Evolutionary conservation across 2,329 filamentous ascomycete species (phyloP), one percentile per base, ranked within the genome.

Genomic region (Aspergillus sp.): DNA sequence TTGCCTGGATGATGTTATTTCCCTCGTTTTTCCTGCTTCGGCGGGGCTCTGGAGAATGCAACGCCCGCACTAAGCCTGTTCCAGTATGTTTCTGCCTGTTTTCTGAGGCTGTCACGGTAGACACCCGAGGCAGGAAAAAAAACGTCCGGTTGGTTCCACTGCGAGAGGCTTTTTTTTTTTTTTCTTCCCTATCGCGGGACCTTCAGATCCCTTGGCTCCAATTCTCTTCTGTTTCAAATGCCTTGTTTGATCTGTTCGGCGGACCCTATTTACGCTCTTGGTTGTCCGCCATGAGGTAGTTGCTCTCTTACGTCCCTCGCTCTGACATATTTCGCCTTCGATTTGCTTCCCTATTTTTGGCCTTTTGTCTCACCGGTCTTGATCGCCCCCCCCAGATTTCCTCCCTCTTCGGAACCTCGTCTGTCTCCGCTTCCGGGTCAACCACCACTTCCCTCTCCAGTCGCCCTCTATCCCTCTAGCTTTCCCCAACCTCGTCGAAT

Each of bases 201-300:
- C 59, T 65, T 19, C 59, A 60, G 58, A 62, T 56, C 57, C 26
- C 30, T 40, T 40, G 61, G 52, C 58, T 53, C 47, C 35, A 46
- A 40, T 44, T 54, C 46, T 39, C 43, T 13, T 38, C 44, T 51
- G 44, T 43, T 45, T 46, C 45, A 49, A 45, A 51, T 52, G 26
- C 40, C 27, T 47, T 44, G 42, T 52, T 40, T 48, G 19, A 10
- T 40, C 28, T 31, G 37, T 31, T 39, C n/a, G n/a, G 19, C 19
- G 19, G 19, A 19, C 19, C 19, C 19, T 19, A 19, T 19, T 19
- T 19, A 19, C 19, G 19, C 19, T 19, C 19, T 19, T 19, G 26
- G 27, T 40, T 30, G 53, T 54, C 50, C 61, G 58, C 53, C 49
- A 66, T 67, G 64, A 64, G 57, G 55, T 66, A 65, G 58, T 57